Evolutionary conservation across 192 early-diverging fungal genomes (phyloP).

Genomic region (Coemansia sp.): DNA sequence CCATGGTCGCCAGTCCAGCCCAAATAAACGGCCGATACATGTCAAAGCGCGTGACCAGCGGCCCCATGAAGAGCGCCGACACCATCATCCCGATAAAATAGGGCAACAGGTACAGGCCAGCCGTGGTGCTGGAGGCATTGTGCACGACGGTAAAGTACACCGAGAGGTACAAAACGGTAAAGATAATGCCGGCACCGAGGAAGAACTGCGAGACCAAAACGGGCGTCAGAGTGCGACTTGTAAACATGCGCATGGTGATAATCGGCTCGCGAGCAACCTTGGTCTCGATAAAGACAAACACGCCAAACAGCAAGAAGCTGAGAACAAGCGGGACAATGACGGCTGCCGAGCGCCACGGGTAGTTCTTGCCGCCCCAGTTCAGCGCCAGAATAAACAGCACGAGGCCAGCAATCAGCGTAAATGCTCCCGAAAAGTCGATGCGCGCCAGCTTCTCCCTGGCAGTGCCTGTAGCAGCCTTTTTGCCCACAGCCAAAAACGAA

Average conservation of each 20-base stretch:
- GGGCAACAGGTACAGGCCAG: constrained; percentile 30
- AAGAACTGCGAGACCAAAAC: constrained; percentile 28
- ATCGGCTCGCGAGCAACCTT: constrained; percentile 70
- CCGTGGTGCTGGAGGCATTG: constrained; percentile 17
- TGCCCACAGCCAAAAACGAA: constrained; percentile 16
- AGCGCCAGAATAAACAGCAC: constrained; percentile 70
- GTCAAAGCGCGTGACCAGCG: constrained; percentile 20
- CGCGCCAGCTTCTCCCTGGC: constrained; percentile 57
- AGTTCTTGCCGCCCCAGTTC: constrained; percentile 73
- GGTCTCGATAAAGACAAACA: constrained; percentile 66
- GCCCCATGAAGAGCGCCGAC: constrained; percentile 22
- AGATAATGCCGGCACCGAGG: constrained; percentile 27
- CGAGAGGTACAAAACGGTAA: constrained; percentile 33
- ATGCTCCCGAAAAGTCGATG: constrained; percentile 67
- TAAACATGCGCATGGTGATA: constrained; percentile 60
- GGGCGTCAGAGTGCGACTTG: constrained; percentile 14
- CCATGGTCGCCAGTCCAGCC: constrained; percentile 22
- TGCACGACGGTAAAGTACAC: constrained; percentile 34
- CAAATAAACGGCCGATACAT: constrained; percentile 40
- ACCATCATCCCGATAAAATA: constrained; percentile 34
- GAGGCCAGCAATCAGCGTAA: constrained; percentile 58
- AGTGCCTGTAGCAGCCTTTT: constrained; percentile 8
- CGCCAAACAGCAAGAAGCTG: constrained; percentile 51
- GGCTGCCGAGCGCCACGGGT: constrained; percentile 63
- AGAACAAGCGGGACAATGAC: constrained; percentile 53